Conservation (phyloP, 2,329 filamentous ascomycete species). For the Penicillium oxalicum region DNA sequence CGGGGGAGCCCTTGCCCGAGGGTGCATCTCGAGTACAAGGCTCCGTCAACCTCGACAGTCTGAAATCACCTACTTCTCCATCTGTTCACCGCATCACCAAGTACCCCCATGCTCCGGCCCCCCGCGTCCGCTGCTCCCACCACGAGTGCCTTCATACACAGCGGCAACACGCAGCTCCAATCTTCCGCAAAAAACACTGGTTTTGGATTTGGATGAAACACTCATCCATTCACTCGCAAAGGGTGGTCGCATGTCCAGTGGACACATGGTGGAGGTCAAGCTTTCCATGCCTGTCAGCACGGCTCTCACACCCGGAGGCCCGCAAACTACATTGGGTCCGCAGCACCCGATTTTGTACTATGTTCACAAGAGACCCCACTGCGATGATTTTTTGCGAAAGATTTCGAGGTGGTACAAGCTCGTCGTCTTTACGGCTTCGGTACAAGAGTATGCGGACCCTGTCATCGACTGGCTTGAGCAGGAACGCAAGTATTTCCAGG, state of each 20-base stretch:
- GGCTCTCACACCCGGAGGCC: slow-evolving; percentile 43
- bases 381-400: slow-evolving; percentile 92
- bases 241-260: slow-evolving; percentile 88
- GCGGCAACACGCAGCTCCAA: slow-evolving; percentile 38
- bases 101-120: slow-evolving; percentile 84
- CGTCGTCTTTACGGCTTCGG: slow-evolving; percentile 91
- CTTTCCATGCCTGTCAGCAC: slow-evolving; percentile 46
- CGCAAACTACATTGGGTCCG: slow-evolving; percentile 63
- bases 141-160: slow-evolving; percentile 82
- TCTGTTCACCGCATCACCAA: slow-evolving; percentile 65
- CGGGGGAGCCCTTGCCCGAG: slow-evolving; percentile 22
- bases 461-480: slow-evolving; percentile 98
- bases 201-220: slow-evolving; percentile 94
- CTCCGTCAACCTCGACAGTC: slow-evolving; percentile 65
- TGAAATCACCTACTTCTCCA: slow-evolving; percentile 91
- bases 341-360: slow-evolving; percentile 98
- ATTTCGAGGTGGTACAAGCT: slow-evolving; percentile 98
- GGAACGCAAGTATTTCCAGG: slow-evolving; percentile 93
- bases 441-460: slow-evolving; percentile 96
- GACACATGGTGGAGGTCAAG: slow-evolving; percentile 98
- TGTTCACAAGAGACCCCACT: slow-evolving; percentile 94
- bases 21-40: slow-evolving; percentile 24
- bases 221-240: slow-evolving; percentile 98
- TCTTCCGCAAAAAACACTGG: slow-evolving; percentile 79
- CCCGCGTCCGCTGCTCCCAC: slow-evolving; percentile 81